Base-by-base conservation (phyloP, 495 filamentous ascomycete genomes). In the Penicillium daleae region DNA sequence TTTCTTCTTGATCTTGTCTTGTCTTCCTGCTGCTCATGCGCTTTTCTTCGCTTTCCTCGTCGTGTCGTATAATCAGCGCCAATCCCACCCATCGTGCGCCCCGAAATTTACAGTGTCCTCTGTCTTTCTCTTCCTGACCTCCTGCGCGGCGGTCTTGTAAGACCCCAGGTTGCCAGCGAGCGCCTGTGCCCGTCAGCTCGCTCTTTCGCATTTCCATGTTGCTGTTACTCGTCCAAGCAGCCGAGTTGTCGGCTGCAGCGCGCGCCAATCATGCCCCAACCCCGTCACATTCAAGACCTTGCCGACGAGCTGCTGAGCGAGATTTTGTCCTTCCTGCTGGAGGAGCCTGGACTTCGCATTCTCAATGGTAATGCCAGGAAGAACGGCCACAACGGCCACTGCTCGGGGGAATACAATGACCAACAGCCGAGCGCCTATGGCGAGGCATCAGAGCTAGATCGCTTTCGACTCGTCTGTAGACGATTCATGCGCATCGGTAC, bases 401-500 rank as follows among this genome's bases (percentile, higher is more conserved):
- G 26, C 37, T 19, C 31, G 17, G 32, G 26, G 17, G 52, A 61
- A 31, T 31, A 29, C 42, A 21, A 56, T 31, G 10, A 33, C 24
- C 24, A 40, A 10, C 53, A 12, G 9, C 19, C 44, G 8, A 56
- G 64, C 58, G 51, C 53, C 22, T 63, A 66, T 49, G 76, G 74
- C 22, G 79, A 81, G 59, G 56, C 56, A 29, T 72, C 71, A 2
- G 78, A 81, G 48, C 65, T 82, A 27, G 75, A 78, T 63, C 71
- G 73, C 54, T 87, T 89, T 68, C 74, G 89, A 64, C 80, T 87
- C 15, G 80, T 86, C 10, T 90, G 87, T 73, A 81, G 73, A 59
- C 74, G 84, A 31, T 90, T 90, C 74, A 81, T 82, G 59, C 83
- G 83, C 32, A 78, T 89, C 32, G 85, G 82, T 27, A 85, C 86